phyloP scores from a whole-genome alignment of 2,329 filamentous ascomycete species.

The Pseudogymnoascus sp. region DNA sequence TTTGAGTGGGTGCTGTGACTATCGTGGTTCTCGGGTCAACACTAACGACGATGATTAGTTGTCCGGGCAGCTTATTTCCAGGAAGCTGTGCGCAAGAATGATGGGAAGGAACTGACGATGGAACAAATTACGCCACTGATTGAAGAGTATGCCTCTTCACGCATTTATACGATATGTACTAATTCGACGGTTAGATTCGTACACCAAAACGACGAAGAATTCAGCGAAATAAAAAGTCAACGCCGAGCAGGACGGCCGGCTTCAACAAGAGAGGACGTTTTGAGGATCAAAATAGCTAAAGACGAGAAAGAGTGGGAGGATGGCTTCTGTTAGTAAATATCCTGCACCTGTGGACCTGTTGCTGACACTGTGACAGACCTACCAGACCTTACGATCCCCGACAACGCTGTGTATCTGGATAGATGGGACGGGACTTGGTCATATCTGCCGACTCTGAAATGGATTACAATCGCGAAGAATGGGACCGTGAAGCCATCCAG shows the following conservation, averaged over 20 bases:
- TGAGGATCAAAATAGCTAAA: conserved; percentile 62
- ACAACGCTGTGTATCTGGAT: conserved; percentile 58
- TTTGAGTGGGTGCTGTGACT: conserved; percentile 48
- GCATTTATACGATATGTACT: conserved; percentile 12
- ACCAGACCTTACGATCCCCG: conserved; percentile 65
- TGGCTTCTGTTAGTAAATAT: conserved; percentile 63
- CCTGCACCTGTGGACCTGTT: background rate
- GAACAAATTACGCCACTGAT: conserved; percentile 56
- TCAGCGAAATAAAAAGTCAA: conserved; percentile 56
- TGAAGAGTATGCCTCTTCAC: conserved; percentile 43
- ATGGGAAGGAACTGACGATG: conserved; percentile 43
- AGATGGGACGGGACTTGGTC: conserved; percentile 82
- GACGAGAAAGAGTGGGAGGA: conserved; percentile 75
- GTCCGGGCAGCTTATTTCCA: conserved; percentile 67
- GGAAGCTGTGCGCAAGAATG: conserved; percentile 50
- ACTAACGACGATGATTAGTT: conserved; percentile 39
- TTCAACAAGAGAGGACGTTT: conserved; percentile 66
- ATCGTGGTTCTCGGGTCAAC: background rate
- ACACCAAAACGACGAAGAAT: conserved; percentile 64
- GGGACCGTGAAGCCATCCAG: conserved; percentile 61
- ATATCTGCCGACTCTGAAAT: conserved; percentile 67
- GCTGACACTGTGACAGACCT: conserved; percentile 41
- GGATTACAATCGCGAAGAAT: conserved; percentile 63
- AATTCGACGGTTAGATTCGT: conserved; percentile 46
- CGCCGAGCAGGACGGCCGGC: conserved; percentile 74